These are phyloP conservation scores for Panus rudis DNA, from an alignment of 768 basidiomycete genomes.

Conservation along the genomic window DNA sequence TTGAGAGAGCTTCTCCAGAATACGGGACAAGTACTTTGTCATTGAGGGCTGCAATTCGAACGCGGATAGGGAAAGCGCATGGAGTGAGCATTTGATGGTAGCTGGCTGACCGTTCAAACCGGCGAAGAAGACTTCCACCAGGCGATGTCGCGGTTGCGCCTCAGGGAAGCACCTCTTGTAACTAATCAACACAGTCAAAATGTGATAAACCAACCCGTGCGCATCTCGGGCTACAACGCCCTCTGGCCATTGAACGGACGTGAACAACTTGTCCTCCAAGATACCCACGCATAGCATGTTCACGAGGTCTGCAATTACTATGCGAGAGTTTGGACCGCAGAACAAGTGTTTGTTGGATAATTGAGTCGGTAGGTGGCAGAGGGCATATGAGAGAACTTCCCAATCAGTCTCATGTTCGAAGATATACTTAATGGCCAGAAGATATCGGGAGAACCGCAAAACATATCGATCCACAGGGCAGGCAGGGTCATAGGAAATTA, in stretches of 20 bases:
- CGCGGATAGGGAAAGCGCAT: constrained; percentile 80
- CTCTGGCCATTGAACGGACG: constrained; percentile 48
- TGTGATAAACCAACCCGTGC: constrained; percentile 82
- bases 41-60: constrained; percentile 83
- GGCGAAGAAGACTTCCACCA: constrained; percentile 67
- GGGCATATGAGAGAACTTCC: constrained; percentile 88
- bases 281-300: constrained; percentile 63
- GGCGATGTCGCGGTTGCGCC: constrained; percentile 49
- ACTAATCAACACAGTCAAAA: constrained; percentile 79
- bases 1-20: constrained; percentile 81
- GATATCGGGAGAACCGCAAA: constrained; percentile 72
- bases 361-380: constrained; percentile 88
- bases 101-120: constrained; percentile 66
- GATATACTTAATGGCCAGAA: constrained; percentile 54
- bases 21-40: constrained; percentile 69
- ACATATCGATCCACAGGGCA: constrained; percentile 37
- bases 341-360: constrained; percentile 94
- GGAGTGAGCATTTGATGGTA: constrained; percentile 83
- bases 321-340: constrained; percentile 79
- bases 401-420: constrained; percentile 76
- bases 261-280: constrained; percentile 47
- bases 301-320: constrained; percentile 54
- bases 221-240: constrained; percentile 72
- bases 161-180: constrained; percentile 73
- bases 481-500: constrained; percentile 56